A percentile compares a stretch with the other conserved stretches of the same genome.
These are phyloP conservation scores for Trypanosoma melophagium DNA, from an alignment of 208 protist genomes.

Conservation along the genomic window DNA sequence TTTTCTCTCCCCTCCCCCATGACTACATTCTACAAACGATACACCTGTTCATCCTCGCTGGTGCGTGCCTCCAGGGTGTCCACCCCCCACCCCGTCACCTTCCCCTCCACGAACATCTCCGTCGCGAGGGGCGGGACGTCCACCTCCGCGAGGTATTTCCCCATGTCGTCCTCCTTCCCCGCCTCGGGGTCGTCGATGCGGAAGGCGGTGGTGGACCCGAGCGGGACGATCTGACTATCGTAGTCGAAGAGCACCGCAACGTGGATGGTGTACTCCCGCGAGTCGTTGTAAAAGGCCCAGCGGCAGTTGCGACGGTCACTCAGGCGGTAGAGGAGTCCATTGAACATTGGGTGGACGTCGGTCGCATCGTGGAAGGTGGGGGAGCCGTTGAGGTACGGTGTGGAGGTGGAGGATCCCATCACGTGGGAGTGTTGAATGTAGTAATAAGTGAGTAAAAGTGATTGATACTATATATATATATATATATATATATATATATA, in stretches of 20 bases:
- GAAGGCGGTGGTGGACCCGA: slow-evolving; percentile 65
- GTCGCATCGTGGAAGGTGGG: slow-evolving; percentile 47
- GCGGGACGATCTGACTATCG: slow-evolving; percentile 73
- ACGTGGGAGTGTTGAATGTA: too few relatives aligned
- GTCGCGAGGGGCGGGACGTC: slow-evolving; percentile 68
- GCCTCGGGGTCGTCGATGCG: slow-evolving; percentile 76
- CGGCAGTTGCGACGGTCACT: slow-evolving; percentile 44
- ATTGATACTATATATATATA: too few relatives aligned
- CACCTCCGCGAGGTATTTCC: slow-evolving; percentile 79
- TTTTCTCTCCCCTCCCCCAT: not conserved
- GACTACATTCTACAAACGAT: slow-evolving; percentile 45
- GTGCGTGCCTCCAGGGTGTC: slow-evolving; percentile 81
- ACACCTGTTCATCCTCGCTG: slow-evolving; percentile 49
- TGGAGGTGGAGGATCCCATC: slow-evolving; percentile 14
- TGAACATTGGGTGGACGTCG: slow-evolving; percentile 69
- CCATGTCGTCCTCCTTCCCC: slow-evolving; percentile 71
- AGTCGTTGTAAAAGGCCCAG: slow-evolving; percentile 88
- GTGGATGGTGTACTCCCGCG: slow-evolving; percentile 60
- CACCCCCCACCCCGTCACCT: slow-evolving; percentile 69
- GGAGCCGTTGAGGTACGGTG: slow-evolving; percentile 48
- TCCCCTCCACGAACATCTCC: slow-evolving; percentile 73
- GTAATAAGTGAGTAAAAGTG: too few relatives aligned
- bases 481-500: too few relatives aligned
- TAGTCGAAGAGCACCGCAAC: slow-evolving; percentile 85
- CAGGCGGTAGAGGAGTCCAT: slow-evolving; percentile 67